Base-by-base conservation (phyloP, 2,329 filamentous ascomycete genomes). In the Fusarium sp. region DNA sequence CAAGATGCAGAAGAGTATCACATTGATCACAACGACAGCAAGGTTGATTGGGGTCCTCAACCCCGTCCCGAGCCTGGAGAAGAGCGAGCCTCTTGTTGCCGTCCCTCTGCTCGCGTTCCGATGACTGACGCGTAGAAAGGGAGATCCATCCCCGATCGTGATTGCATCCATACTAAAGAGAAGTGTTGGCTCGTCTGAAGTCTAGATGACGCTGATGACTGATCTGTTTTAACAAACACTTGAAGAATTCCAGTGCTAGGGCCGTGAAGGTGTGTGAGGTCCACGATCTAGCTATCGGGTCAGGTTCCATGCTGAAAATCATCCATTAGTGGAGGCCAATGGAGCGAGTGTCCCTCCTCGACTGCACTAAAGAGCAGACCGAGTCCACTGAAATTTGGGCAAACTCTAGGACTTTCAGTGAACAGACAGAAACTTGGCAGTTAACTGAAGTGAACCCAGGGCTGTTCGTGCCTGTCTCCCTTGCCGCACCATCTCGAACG, bases 401-500 rank as follows among this genome's bases (percentile, higher is more conserved):
- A 50, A 47, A 38, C 45, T 53, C 39, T 41, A 39, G 30, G 28
- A 15, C 44, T 35, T 54, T 61, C 56, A 61, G 57, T 54, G 41
- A 38, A 30, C 30, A 60, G 47, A 36, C 22, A 51, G 17, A 51
- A 55, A 41, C 69, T 53, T 73, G 65, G 56, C 38, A 58, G 45
- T 66, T 45, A 24, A 53, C 60, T 48, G 42, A 53, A 51, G 42
- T n/a, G 51, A 41, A n/a, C 17, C 28, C 48, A 51, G 18, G 26
- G 50, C 36, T 60, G 54, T 44, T 54, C n/a, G 42, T 64, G 58
- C 62, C 61, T 72, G 68, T 62, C 72, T 74, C 63, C 72, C 67
- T 77, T 75, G 70, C 70, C 70, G 74, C 74, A 75, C 75, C 73
- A 76, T 76, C 63, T 73, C 54, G 54, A 70, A 64, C 70, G 50